Base-by-base conservation (phyloP, 140 eudicot genomes). In the Anethum foeniculum region DNA sequence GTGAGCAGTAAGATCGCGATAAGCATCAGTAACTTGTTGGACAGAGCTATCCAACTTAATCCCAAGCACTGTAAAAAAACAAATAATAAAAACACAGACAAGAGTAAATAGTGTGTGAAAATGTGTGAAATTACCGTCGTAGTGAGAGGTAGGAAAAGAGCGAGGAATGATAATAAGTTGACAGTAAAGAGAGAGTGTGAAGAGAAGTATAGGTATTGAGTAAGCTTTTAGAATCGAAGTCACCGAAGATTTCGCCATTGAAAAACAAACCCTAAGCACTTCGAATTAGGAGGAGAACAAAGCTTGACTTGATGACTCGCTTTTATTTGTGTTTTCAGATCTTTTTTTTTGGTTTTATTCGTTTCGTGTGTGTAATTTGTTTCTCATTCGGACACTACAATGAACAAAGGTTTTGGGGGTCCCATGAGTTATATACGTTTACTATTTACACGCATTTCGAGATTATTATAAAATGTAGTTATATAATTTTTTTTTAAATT, bases 161-260 rank as follows among this genome's bases (percentile, higher is more conserved):
- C 91, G 93, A 56, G 99, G 99, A 46, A 92, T 82, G 79, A 90
- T 87, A 62, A 95, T 87, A 6, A 95, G 97, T 79, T 95, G 99
- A 74, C 85, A 95, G 91, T 89, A 88, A 74, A 92, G 67, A 56
- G 94, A 85, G 76, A 85, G 84, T 9, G 83, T 27, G 75, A 92
- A 87, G 32, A 95, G 92, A 28, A 91, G 47, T 60, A 90, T 52
- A 65, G 99, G 99, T 13, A 95, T 2, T 76, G 83, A 88, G 79
- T 95, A 95, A 1, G 93, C 92, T 82, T 83, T 88, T 9, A 92
- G 36, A 34, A 79, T 13, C 68, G 90, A 68, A 74, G 80, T 71
- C 77, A 67, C 30, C 6, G 83, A 67, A 51, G 91, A 48, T 38
- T 58, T 75, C 38, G 83, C 78, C 83, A 82, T 81, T 79, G 27